Conservation (phyloP, 2,329 filamentous ascomycete species). For the Aspergillus niger region DNA sequence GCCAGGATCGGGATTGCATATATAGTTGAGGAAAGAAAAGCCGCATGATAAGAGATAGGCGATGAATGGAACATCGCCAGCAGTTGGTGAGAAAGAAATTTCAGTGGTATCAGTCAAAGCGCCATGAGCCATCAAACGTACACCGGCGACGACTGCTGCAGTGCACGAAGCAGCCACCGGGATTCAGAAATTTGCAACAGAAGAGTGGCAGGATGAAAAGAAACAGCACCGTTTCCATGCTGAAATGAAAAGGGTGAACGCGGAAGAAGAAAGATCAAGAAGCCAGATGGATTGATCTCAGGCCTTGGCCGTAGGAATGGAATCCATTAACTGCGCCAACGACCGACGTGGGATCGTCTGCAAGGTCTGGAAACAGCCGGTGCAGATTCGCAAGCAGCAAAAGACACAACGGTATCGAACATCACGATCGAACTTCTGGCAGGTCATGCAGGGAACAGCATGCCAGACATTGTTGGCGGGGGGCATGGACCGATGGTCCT, state of each 20-base stretch:
- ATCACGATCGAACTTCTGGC: constrained; percentile 41
- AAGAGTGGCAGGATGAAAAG: neutral
- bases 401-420: constrained; percentile 44
- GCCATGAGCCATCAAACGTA: neutral
- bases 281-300: neutral
- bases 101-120: neutral
- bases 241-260: neutral
- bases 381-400: constrained; percentile 45
- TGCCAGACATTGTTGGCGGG: constrained; percentile 42
- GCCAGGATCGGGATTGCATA: neutral
- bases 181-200: neutral
- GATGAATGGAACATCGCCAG: neutral
- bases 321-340: constrained; percentile 36
- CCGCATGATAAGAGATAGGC: too few relatives aligned
- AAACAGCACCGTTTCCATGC: neutral
- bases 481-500: constrained; percentile 41
- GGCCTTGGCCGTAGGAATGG: constrained; percentile 12
- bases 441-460: constrained; percentile 48
- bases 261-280: neutral
- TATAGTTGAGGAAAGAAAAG: neutral
- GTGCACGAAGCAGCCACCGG: neutral
- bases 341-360: constrained; percentile 37
- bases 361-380: constrained; percentile 35
- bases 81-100: neutral
- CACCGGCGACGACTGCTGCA: neutral